Evolutionary conservation across 139 green algal genomes (phyloP), one percentile per base, ranked within the genome.

Genomic region (Ettlia oleoabundans): DNA sequence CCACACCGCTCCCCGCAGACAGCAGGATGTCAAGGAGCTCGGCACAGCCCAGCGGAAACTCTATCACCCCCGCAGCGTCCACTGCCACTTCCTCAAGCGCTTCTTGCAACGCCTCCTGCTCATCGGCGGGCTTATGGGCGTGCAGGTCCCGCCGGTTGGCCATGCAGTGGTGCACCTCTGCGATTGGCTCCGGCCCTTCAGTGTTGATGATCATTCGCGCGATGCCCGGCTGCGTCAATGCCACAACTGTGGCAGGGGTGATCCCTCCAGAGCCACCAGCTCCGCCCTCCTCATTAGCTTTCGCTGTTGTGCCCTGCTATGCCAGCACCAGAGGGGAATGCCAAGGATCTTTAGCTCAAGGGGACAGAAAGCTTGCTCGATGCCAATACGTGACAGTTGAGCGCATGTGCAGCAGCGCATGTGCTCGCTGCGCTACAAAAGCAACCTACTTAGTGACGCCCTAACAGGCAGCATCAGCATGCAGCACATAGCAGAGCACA

Each of bases 121-220:
- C 53, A 22, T 55, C 63, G 6, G 76, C 63, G 21, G 72, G 41
- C 55, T 70, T 63, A 30, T 47, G 41, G 8, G 82, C 82, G 35
- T 87, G 82, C 74, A 55, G 33, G 37, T 76, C 41, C 5, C 80
- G 53, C 30, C 74, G 33, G 63, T 91, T 91, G 71, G 64, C 71
- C 51, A 89, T 38, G 69, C 82, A 87, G 64, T 91, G 83, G 78
- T 89, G 82, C 67, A 91, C 63, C 52, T 85, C 41, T 15, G 77
- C 75, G 7, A 68, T 64, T 2, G 63, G 62, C 43, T 68, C 72
- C 1, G 72, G 35, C 4, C 43, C 55, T 2, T 86, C 84, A 4
- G 69, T 79, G 37, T 79, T 52, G 6, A 89, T 73, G 7, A 87
- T 75, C 62, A 91, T 28, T 13, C 77, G 43, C 1, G 87, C 87